A percentile compares a stretch with the other conserved stretches of the same genome.
These are phyloP conservation scores for Neofusicoccum laricinum DNA, from an alignment of 2,329 filamentous ascomycete species.

Conservation along the genomic window DNA sequence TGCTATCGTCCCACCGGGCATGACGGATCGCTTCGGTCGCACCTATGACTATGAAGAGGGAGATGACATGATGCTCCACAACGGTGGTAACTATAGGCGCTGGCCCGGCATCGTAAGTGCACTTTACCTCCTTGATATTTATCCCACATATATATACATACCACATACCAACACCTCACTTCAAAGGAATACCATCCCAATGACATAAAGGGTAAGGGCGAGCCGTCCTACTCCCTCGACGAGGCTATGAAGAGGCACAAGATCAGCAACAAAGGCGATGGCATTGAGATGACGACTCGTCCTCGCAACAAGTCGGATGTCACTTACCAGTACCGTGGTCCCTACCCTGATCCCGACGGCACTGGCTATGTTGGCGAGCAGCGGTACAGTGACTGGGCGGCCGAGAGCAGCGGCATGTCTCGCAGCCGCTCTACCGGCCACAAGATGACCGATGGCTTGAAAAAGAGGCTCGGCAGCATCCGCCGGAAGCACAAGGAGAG, in stretches of 20 bases:
- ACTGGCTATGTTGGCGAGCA: slow-evolving; percentile 27
- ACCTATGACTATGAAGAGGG: slow-evolving; percentile 79
- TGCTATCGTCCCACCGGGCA: slow-evolving; percentile 71
- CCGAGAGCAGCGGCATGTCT: slow-evolving; percentile 26
- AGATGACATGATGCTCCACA: slow-evolving; percentile 79
- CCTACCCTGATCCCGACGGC: slow-evolving; percentile 28
- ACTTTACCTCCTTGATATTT: not conserved
- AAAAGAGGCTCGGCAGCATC: slow-evolving; percentile 48
- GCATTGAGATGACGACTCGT: slow-evolving; percentile 45
- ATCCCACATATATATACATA: too few species aligned
- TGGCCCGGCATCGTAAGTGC: slow-evolving; percentile 70
- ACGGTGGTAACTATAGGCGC: slow-evolving; percentile 75
- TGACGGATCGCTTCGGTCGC: slow-evolving; percentile 64
- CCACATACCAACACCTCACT: not conserved
- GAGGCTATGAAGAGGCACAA: slow-evolving; percentile 62
- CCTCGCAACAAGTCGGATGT: slow-evolving; percentile 37
- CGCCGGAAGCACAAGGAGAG: slow-evolving; percentile 31
- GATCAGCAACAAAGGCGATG: slow-evolving; percentile 34
- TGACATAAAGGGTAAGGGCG: slow-evolving; percentile 80
- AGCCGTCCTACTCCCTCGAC: slow-evolving; percentile 71
- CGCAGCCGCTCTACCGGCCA: slow-evolving; percentile 38
- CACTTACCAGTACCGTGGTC: slow-evolving; percentile 28
- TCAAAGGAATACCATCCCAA: slow-evolving; percentile 63
- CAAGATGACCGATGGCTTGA: slow-evolving; percentile 37
- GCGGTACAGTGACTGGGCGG: slow-evolving; percentile 16